Evolutionary conservation across 805 yeast species (phyloP), one percentile per base, ranked within the genome.

Genomic region (Candida chauliodis): DNA sequence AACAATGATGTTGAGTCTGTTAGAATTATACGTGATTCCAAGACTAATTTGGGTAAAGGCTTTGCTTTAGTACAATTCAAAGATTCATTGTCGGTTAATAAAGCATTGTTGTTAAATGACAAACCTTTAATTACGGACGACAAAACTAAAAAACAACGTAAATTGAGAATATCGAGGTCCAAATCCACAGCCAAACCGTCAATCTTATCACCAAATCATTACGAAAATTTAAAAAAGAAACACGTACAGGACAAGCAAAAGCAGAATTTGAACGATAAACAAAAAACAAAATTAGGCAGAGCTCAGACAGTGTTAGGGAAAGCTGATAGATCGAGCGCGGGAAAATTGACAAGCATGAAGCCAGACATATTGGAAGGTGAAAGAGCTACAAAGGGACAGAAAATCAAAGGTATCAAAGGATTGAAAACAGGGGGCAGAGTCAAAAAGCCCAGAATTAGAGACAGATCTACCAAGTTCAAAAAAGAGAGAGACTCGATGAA

Each of bases 21-120:
- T 22, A 78, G 99, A 59, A 75, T 93, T 33, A 76, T 93, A 23
- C 79, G 99, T 56, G 99, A 93, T 58, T 66, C 95, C 13, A 87
- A 87, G 65, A 91, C 97, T 16, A 91, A 93, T 52, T 71, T 91
- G 42, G 99, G 99, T 46, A 93, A 93, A 65, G 99, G 99, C 5
- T 90, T 93, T 66, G 99, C 96, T 5, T 86, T 90, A 57, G 89
- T 93, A 24, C 98, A 91, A 61, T 93, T 90, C 67, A 75, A 71
- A 44, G 91, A 85, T 53, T 50, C 75, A 1, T 63, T 81, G 39
- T 70, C 81, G 29, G 96, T 93, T 8, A 79, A 81, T 45, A 84
- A 86, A 55, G 97, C 96, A 1, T 61, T 93, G 38, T 62, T 88
- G 42, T 65, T 87, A 44, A 77, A 90, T 58, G 91, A 78, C 32